A percentile compares a stretch with the other conserved stretches of the same genome.
Conservation (phyloP, 768 basidiomycete genomes). For the Termitomyces bulborhizus region DNA sequence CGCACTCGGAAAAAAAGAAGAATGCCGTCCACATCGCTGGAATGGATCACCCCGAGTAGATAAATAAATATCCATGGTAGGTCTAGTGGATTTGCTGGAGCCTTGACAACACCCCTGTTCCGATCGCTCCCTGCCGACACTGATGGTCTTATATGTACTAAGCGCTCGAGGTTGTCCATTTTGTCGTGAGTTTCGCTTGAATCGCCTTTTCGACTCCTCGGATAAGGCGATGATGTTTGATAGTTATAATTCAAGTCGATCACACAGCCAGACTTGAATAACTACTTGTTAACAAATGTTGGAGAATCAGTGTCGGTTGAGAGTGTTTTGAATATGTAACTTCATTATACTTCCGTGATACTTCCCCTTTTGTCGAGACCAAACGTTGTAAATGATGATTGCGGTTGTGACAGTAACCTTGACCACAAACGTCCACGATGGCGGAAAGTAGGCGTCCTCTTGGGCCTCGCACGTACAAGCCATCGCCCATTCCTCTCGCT, state of each 20-base stretch:
- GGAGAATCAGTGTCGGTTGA: no score
- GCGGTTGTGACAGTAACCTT: conserved; percentile 18
- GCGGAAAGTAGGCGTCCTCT: conserved; percentile 34
- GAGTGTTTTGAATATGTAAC: no score
- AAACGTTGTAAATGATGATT: conserved; percentile 19
- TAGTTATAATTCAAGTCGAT: neutral
- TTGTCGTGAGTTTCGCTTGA: neutral
- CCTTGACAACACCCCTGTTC: neutral
- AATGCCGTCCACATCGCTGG: neutral
- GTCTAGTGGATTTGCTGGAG: neutral
- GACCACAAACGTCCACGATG: conserved; percentile 21
- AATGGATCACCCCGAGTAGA: neutral
- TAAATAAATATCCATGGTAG: neutral
- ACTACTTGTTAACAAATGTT: neutral
- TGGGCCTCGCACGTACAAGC: conserved; percentile 43
- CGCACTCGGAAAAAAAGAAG: neutral
- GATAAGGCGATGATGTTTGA: no score
- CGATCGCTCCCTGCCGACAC: neutral
- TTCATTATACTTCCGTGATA: conserved; percentile 12
- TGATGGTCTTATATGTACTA: neutral
- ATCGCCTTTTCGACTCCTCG: no score
- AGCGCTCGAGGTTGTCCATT: neutral
- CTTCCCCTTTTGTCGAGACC: conserved; percentile 22
- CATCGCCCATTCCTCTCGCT: conserved; percentile 24
- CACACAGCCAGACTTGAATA: no score